Base-by-base conservation (phyloP, 2,329 filamentous ascomycete species). In the Monilinia aucupariae region DNA sequence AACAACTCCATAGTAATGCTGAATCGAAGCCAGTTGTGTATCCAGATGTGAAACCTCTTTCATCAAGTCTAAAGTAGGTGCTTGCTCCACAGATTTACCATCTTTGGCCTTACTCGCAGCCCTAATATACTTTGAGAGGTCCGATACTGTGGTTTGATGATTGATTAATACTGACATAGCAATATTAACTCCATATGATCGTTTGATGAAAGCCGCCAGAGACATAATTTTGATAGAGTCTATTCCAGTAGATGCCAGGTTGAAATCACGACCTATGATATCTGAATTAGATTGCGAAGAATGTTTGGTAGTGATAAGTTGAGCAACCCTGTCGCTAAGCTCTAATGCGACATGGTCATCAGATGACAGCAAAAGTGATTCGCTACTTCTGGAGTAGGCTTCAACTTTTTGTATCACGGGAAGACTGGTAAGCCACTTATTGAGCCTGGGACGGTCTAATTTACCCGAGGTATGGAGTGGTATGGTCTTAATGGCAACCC, bases 391-490 rank as follows among this genome's bases (percentile, higher is more conserved):
- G 20, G 50, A 32, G 10, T 37, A 61, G 17, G 34, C 37, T 7
- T 48, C 50, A 17, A 20, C 12, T 34, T n/a, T 43, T 27, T 37
- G 25, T 15, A 39, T 45, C 41, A 39, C 10, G 0, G 41, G 50
- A 15, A 61, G 50, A 30, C 39, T 49, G 9, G 7, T 34, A 12
- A 62, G 25, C 65, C 66, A 68, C 27, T 48, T 63, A 6, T 41
- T 34, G 9, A 76, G 70, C 20, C 71, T 68, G 66, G 78, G 78
- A 25, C 73, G 71, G 53, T 76, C 73, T 1, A 71, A 66, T 63
- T 76, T 76, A 2, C 73, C 73, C 8, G 74, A 75, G 6, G 69
- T 66, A 2, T 71, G 66, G n/a, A 70, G 65, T 1, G 74, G 73
- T 22, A 75, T 73, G 15, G 56, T 63, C 22, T 66, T 67, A 2